Base-by-base conservation (phyloP, 2,329 filamentous ascomycete species). In the Penicillium sp. region DNA sequence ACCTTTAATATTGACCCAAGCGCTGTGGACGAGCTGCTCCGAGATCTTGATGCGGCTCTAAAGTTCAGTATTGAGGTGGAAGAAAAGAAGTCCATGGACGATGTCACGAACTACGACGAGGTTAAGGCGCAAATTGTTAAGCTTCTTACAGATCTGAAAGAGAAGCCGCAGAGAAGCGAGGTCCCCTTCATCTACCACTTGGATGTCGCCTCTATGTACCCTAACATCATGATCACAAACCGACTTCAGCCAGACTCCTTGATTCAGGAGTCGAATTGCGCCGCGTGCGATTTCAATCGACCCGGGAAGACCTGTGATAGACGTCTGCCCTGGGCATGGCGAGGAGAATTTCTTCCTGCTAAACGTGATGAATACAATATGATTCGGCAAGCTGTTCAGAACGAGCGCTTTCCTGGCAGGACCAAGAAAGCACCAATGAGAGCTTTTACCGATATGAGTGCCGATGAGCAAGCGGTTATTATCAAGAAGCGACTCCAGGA, bases 151-250 rank as follows among this genome's bases (percentile, higher is more conserved):
- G 84, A 88, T 65, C 83, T 99, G 56, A 96, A 91, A 75, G 84
- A 89, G 56, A 95, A 90, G 0, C 94, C 95, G 0, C 93, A 96
- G 70, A 86, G 95, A 65, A 88, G 84, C 69, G 95, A 99, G 76
- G 84, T 88, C 48, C 95, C 95, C 5, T 86, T 96, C 35, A 99
- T 99, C 67, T 99, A 99, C 79, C 95, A 99, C 84, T 83, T 99
- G 80, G 95, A 99, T 74, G 96, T 99, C 62, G 95, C 95, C 19
- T 97, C 95, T 63, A 99, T 99, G 95, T 99, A 99, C 75, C 95
- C 95, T 9, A 99, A 99, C 78, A 99, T 99, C 76, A 99, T 99
- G 96, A 99, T 96, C 2, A 99, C 95, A 1, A 99, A 99, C 77
- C 91, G 95, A 76, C 79, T 99, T 51, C 95, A 99, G 70, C 95